Conservation (phyloP, 495 filamentous ascomycete genomes). For the Penicillium goetzii region DNA sequence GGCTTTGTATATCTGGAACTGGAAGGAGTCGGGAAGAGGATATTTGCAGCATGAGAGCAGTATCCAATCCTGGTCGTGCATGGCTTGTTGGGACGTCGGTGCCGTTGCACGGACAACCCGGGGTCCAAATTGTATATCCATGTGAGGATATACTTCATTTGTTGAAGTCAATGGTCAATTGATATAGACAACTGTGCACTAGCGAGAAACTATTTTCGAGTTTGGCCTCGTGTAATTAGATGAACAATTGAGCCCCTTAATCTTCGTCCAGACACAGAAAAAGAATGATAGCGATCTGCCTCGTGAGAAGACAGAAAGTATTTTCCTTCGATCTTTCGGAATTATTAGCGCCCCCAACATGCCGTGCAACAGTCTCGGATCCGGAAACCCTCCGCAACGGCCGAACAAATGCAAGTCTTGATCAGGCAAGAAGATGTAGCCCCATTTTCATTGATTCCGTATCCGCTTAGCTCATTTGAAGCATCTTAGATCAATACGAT, state of each 20-base stretch:
- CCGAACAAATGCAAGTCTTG: slow-evolving; percentile 15
- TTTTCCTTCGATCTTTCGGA: slow-evolving; percentile 11
- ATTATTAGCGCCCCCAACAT: slow-evolving; percentile 13
- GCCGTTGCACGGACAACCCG: slow-evolving; percentile 27
- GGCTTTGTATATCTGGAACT: not conserved
- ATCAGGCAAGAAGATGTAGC: not conserved
- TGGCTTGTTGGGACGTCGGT: slow-evolving; percentile 8
- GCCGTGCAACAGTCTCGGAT: slow-evolving; percentile 26
- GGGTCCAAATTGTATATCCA: slow-evolving; percentile 13
- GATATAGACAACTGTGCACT: not conserved
- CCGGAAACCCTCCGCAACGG: slow-evolving; percentile 22
- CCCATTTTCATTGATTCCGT: not conserved
- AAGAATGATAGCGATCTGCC: not conserved
- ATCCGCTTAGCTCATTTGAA: not conserved
- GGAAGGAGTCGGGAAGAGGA: slow-evolving; percentile 3
- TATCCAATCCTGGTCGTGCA: slow-evolving; percentile 14
- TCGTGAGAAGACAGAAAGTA: not conserved
- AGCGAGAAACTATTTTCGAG: not conserved
- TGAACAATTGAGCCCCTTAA: not conserved
- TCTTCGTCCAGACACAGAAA: not conserved
- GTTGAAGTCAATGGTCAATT: not conserved
- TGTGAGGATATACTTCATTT: not conserved
- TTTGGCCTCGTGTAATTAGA: not conserved
- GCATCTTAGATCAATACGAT: not conserved
- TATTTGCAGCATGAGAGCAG: not conserved